These are phyloP conservation scores for Alternaria incomplexa DNA, from an alignment of 2,329 filamentous ascomycete species.

Conservation along the genomic window DNA sequence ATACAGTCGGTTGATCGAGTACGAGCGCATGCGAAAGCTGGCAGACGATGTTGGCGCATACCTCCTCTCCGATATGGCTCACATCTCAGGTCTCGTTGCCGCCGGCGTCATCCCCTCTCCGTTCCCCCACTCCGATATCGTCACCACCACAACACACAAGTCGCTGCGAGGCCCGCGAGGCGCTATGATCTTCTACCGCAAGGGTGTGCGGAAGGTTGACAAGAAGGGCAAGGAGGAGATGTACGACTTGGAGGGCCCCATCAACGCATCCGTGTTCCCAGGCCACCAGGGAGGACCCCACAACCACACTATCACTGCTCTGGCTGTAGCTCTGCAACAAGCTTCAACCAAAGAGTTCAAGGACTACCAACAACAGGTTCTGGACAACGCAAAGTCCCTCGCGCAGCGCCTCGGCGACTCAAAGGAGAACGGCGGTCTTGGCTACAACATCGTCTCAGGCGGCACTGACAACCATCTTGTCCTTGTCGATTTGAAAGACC, in stretches of 20 bases:
- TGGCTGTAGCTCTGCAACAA: constrained; percentile 94
- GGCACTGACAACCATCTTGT: constrained; percentile 99
- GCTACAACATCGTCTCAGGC: constrained; percentile 92
- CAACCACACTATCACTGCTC: constrained; percentile 99
- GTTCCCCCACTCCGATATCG: constrained; percentile 91
- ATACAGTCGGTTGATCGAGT: constrained; percentile 98
- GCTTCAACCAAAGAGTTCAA: constrained; percentile 89
- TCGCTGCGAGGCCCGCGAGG: constrained; percentile 95
- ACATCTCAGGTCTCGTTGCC: constrained; percentile 95
- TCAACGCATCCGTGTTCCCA: constrained; percentile 99
- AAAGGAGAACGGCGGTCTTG: constrained; percentile 71
- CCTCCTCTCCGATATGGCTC: constrained; percentile 96
- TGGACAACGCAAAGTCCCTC: constrained; percentile 91
- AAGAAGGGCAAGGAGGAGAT: constrained; percentile 90
- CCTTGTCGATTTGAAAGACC: constrained; percentile 87
- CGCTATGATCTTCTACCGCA: constrained; percentile 99
- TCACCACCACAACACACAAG: constrained; percentile 99
- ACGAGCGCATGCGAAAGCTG: constrained; percentile 93
- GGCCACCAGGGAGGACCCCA: constrained; percentile 98
- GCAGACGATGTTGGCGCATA: constrained; percentile 93
- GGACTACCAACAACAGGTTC: constrained; percentile 89
- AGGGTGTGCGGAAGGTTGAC: constrained; percentile 89
- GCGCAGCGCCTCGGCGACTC: constrained; percentile 74
- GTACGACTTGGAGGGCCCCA: constrained; percentile 93
- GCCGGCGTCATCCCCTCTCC: constrained; percentile 92